Evolutionary conservation across 371 early-diverging fungal species (phyloP).

Genomic region (Mortierella sp.): DNA sequence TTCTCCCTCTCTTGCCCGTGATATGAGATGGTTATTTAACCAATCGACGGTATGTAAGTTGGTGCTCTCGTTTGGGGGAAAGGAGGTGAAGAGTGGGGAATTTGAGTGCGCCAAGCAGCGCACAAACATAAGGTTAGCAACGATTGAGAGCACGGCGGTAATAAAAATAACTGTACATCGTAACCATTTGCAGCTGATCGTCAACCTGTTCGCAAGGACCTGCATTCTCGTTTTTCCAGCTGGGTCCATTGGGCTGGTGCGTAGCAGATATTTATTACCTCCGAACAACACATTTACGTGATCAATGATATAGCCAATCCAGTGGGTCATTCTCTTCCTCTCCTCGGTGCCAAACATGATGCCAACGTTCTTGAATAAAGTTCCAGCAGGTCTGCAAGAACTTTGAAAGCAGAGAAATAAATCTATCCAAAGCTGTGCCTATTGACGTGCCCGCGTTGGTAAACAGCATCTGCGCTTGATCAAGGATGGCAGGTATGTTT

Average conservation of each 20-base stretch:
- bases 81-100: neutral
- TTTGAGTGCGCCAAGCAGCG: neutral
- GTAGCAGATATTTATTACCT: neutral
- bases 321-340: slow-evolving; percentile 1
- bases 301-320: slow-evolving; percentile 1
- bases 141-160: neutral
- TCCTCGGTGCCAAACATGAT: neutral
- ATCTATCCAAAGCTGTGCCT: neutral
- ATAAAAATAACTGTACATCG: no score
- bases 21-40: no score
- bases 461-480: neutral
- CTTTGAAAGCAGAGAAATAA: neutral
- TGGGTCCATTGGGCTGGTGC: neutral
- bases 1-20: neutral
- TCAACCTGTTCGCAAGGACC: no score
- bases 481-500: neutral
- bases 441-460: neutral
- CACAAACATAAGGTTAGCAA: neutral
- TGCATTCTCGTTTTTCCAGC: neutral
- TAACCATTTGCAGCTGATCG: no score
- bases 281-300: neutral
- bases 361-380: neutral
- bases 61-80: neutral
- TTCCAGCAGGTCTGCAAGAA: neutral
- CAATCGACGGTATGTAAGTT: no score